Conservation (phyloP, 1,284 basidiomycete genomes). For the Marasmius tenuissimus region DNA sequence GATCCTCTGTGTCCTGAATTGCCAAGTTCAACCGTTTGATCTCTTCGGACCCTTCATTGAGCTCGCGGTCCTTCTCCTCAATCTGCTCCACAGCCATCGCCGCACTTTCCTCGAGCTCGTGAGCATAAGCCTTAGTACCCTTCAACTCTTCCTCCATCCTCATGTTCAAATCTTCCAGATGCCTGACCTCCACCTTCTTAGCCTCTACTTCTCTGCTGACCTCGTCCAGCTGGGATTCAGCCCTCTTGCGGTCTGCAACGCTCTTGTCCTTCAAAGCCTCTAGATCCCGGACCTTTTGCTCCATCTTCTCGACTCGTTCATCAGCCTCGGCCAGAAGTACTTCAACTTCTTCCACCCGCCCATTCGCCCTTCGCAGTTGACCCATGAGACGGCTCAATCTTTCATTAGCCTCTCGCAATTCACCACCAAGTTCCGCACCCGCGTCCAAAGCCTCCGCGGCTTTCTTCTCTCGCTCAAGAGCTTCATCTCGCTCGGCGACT, state of each 20-base stretch:
- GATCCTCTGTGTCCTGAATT: slow-evolving; percentile 47
- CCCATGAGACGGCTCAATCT: slow-evolving; percentile 50
- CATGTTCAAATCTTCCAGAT: slow-evolving; percentile 30
- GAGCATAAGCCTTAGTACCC: slow-evolving; percentile 46
- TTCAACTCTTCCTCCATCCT: slow-evolving; percentile 38
- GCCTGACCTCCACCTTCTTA: slow-evolving; percentile 30
- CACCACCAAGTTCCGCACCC: slow-evolving; percentile 63
- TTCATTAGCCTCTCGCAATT: slow-evolving; percentile 63
- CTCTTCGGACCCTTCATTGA: slow-evolving; percentile 45
- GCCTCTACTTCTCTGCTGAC: slow-evolving; percentile 39
- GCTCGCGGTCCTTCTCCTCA: slow-evolving; percentile 51
- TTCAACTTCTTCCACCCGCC: slow-evolving; percentile 56
- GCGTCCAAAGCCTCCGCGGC: slow-evolving; percentile 60
- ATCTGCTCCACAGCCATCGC: slow-evolving; percentile 45
- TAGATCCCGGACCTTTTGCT: slow-evolving; percentile 38
- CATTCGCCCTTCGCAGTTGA: slow-evolving; percentile 57
- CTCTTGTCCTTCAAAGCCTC: slow-evolving; percentile 48
- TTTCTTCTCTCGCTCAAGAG: slow-evolving; percentile 56
- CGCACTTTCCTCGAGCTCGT: slow-evolving; percentile 56
- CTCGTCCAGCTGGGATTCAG: slow-evolving; percentile 19
- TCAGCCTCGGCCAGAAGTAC: slow-evolving; percentile 51
- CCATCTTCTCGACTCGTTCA: slow-evolving; percentile 48
- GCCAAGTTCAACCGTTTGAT: slow-evolving; percentile 43
- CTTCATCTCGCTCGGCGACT: slow-evolving; percentile 52
- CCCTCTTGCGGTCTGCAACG: not conserved